phyloP scores from a whole-genome alignment of 352 stramenopile species.

The Phytophthora fragariae region DNA sequence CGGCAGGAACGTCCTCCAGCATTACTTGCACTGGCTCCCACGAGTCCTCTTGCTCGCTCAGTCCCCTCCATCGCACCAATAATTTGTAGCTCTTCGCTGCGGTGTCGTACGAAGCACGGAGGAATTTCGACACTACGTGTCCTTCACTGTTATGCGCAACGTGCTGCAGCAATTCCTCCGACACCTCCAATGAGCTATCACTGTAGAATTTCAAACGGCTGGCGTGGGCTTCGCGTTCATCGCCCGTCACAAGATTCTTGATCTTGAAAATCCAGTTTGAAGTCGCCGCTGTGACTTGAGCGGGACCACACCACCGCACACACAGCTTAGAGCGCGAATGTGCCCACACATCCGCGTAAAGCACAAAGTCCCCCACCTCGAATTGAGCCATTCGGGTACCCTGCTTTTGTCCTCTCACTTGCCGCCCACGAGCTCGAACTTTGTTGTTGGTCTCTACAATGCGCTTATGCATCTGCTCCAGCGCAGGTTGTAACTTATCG shows the following conservation, averaged over 20 bases:
- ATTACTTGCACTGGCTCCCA: constrained; percentile 24
- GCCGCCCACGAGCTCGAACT: not conserved
- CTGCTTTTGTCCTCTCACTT: constrained; percentile 3
- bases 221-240: constrained; percentile 20
- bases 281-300: constrained; percentile 11
- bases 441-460: not conserved
- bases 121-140: constrained; percentile 20
- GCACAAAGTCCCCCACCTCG: constrained; percentile 27
- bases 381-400: constrained; percentile 24
- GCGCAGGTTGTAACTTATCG: not conserved
- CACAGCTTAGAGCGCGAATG: constrained; percentile 18
- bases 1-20: constrained; percentile 16
- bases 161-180: constrained; percentile 21
- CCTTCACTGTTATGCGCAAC: constrained; percentile 32
- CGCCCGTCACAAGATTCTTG: constrained; percentile 17
- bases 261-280: constrained; percentile 33
- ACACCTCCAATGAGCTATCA: constrained; percentile 17
- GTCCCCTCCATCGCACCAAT: constrained; percentile 15
- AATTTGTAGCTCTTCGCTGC: constrained; percentile 7
- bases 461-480: constrained; percentile 13
- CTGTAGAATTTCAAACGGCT: constrained; percentile 26
- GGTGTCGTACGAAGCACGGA: not conserved
- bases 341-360: constrained; percentile 33
- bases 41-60: constrained; percentile 17
- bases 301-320: constrained; percentile 28